phyloP scores from a whole-genome alignment of 2,329 filamentous ascomycete genomes.

The Lojkania enalia region DNA sequence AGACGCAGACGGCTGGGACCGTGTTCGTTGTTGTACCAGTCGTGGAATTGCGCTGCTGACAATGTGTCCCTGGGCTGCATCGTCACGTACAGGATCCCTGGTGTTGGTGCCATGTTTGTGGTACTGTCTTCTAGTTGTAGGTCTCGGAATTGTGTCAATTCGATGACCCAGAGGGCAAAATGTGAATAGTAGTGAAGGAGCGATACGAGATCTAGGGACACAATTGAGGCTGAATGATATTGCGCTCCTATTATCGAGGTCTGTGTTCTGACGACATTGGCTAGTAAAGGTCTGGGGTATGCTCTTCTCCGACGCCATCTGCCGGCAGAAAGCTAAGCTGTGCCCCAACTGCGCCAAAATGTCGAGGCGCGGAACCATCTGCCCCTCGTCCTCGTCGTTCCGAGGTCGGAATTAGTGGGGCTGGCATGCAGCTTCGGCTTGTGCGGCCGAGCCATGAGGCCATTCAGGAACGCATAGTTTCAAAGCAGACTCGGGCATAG shows the following conservation, averaged over 20 bases:
- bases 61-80: constrained; percentile 76
- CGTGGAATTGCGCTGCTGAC: constrained; percentile 73
- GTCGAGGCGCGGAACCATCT: constrained; percentile 6
- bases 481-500: too few species aligned
- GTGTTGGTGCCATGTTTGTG: constrained; percentile 52
- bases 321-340: constrained; percentile 24
- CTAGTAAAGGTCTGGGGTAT: too few species aligned
- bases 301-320: constrained; percentile 39
- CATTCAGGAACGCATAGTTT: too few species aligned
- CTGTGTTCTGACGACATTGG: too few species aligned
- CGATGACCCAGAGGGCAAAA: constrained; percentile 1
- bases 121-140: background rate
- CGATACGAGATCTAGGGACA: constrained; percentile 1
- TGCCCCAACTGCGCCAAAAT: too few species aligned
- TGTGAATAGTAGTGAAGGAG: too few species aligned
- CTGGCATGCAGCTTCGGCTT: too few species aligned
- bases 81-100: constrained; percentile 79
- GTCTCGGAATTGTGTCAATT: background rate
- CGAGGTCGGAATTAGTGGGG: constrained; percentile 27
- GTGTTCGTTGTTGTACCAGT: constrained; percentile 88
- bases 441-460: too few species aligned
- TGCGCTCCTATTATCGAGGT: too few species aligned
- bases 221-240: too few species aligned
- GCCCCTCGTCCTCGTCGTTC: constrained; percentile 31
- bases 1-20: constrained; percentile 78